Evolutionary conservation across 495 filamentous ascomycete genomes (phyloP), one percentile per base, ranked within the genome.

Genomic region (Neurospora discreta): DNA sequence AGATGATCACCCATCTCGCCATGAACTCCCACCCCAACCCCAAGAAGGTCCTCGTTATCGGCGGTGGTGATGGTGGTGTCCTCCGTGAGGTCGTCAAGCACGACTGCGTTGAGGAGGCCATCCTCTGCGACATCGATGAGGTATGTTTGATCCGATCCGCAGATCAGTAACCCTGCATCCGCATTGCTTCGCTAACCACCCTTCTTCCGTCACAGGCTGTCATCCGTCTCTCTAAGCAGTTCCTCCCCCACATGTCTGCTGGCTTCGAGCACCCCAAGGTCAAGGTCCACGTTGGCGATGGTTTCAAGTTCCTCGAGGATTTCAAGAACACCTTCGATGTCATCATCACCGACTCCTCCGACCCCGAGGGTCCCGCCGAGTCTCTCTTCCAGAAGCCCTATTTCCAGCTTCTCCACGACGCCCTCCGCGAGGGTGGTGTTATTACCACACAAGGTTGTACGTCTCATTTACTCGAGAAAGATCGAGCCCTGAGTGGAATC

Each of bases 371-470:
- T 71, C 95, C 95, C 36, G 95, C 95, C 72, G 95, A 97, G 89
- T 88, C 86, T 71, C 87, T 99, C 70, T 99, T 99, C 90, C 89
- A 98, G 89, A 97, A 98, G 87, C 91, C 94, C 68, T 99, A 98
- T 88, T 99, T 98, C 80, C 88, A 98, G 86, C 90, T 98, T 44
- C 86, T 98, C 30, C 85, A 90, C 83, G 90, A 88, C 73, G 95
- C 95, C 74, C 89, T 99, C 74, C 91, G 90, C 76, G 93, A 96
- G 73, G 96, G 95, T 82, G 95, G 95, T 85, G 94, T 99, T 76
- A 97, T 99, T 85, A 97, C 95, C 83, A 99, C 96, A 76, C 95
- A 99, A 97, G 95, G 95, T 99, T 97, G 93, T 97, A 91, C 87
- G 92, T 94, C 88, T 88, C 90, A 89, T 87, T 90, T 87, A 85